Evolutionary conservation across 2,329 filamentous ascomycete species (phyloP), one percentile per base, ranked within the genome.

Genomic region (Dryadomyces quercus-mongolicae): DNA sequence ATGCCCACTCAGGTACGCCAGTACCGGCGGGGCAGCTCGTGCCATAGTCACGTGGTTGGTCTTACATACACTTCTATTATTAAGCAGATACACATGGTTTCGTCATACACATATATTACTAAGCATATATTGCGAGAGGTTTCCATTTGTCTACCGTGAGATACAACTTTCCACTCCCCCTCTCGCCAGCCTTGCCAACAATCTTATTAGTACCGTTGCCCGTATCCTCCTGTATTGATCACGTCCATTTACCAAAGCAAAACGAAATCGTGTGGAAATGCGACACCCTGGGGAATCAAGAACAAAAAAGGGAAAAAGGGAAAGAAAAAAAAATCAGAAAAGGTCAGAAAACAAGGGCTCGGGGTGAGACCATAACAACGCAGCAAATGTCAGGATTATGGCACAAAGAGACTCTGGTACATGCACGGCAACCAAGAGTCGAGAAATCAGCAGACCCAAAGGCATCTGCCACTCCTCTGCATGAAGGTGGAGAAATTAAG

Each of bases 201-300:
- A 25, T 40, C 36, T 31, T 22, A n/a, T 15, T 44, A 25, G 40
- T 51, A 43, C 38, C 36, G 18, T 31, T 21, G 22, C 36, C 34
- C 48, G 49, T 51, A 15, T 51, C 49, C n/a, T 44, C 38, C 42
- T 45, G 34, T 46, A 21, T 52, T 16, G 10, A 5, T n/a, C 42
- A 25, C 21, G 16, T 16, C 31, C 25, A 3, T 38, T 21, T 42
- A 46, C 25, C 20, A 22, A 21, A 38, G 31, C 31, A 45, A 40
- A 52, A 25, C 15, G 13, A 20, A 36, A 38, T 31, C 8, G 47
- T 5, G 5, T 18, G 15, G 12, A 40, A 53, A 48, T 12, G 25
- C 22, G 44, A 48, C 34, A 53, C 51, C 51, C 51, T 20, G 51
- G 51, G 55, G 57, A 57, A 55, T 55, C 51, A 58, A 57, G 31